Base-by-base conservation (phyloP, 1,139 yeast genomes). In the Yamadazyma epiphylla region DNA sequence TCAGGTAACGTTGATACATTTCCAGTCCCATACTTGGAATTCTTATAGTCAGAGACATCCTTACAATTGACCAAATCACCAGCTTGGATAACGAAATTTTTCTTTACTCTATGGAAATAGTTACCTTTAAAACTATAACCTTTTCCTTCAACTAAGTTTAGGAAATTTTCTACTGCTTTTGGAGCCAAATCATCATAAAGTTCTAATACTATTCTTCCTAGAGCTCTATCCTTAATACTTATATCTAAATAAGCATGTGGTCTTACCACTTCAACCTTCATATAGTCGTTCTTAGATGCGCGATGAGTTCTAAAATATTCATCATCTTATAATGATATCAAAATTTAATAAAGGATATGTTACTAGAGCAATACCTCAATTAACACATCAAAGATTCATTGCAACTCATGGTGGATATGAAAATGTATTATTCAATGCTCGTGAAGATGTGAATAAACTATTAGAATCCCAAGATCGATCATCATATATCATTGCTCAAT, bases 31-130 rank as follows among this genome's bases (percentile, higher is more conserved):
- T 69, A 39, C 3, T 57, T 42, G 1, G 39, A 48, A n/a, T 55
- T 49, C 0, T 64, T 58, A 30, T 67, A 63, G 3, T 33, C 37
- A 5, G 45, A 48, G 1, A 32, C 36, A 5, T 35, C 43, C 2
- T 58, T 51, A 5, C 69, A 66, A 29, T 56, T 58, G 0, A 60
- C 41, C 4, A 51, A 42, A 46, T 82, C 91, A 22, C 95, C 95
- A 4, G 81, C 83, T 49, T 85, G 95, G n/a, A 86, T 60, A 56
- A 85, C 73, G 47, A 84, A 87, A 51, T 82, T 87, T 41, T 80
- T 83, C 26, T 86, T 69, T 1, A 84, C 77, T 33, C 91, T 63
- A 45, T 83, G 87, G 53, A 87, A 78, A 16, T 55, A 58, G 26
- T 71, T 74, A 19, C 64, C 55, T 37, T 67, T 60, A 42, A 67